Evolutionary conservation across 257 asterid species (phyloP).

Genomic region (Buddleja alternifolia): DNA sequence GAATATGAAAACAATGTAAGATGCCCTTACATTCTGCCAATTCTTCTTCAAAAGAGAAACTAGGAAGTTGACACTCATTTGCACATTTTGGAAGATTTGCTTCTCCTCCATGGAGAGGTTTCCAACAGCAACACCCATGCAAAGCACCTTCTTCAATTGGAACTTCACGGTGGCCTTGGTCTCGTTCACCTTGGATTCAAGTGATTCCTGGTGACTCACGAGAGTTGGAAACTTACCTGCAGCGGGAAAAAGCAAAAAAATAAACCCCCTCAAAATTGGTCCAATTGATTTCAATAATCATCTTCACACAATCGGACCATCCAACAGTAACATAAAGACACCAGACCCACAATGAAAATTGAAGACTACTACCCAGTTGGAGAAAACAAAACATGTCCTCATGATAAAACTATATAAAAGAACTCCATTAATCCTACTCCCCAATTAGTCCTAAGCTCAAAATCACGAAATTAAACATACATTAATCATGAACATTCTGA

Average conservation of each 20-base stretch:
- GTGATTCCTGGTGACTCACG: slow-evolving; percentile 57
- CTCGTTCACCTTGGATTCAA: slow-evolving; percentile 59
- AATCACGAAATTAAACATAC: not conserved
- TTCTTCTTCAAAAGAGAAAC: slow-evolving; percentile 59
- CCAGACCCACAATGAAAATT: not conserved
- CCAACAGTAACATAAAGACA: not conserved
- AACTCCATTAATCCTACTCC: not conserved
- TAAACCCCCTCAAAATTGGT: not conserved
- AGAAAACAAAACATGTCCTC: no score
- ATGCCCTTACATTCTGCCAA: slow-evolving; percentile 54
- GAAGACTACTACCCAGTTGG: no score
- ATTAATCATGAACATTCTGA: not conserved
- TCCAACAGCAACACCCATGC: slow-evolving; percentile 66
- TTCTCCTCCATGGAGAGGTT: slow-evolving; percentile 61
- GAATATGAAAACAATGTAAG: not conserved
- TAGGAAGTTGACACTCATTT: slow-evolving; percentile 58
- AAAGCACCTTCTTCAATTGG: slow-evolving; percentile 56
- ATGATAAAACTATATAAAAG: not conserved
- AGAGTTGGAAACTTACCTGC: slow-evolving; percentile 67
- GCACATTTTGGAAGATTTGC: slow-evolving; percentile 54
- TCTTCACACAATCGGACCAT: not conserved
- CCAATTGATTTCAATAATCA: not conserved
- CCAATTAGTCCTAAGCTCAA: not conserved
- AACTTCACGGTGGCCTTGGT: slow-evolving; percentile 57
- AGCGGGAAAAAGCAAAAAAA: not conserved